Conservation (phyloP, 2,329 filamentous ascomycete species). For the Epichloe uncinata region DNA sequence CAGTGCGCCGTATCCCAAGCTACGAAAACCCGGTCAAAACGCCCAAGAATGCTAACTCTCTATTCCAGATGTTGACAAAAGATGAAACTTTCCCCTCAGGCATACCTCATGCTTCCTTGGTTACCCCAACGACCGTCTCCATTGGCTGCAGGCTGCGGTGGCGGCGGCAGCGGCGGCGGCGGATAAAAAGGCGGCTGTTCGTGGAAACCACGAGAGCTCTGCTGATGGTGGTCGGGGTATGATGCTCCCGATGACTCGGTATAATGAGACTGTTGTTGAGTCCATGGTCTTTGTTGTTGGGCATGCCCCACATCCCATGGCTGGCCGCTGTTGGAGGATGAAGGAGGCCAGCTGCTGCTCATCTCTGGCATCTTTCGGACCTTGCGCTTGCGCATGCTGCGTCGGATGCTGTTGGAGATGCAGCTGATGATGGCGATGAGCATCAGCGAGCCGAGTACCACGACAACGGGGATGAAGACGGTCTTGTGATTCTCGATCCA, state of each 20-base stretch:
- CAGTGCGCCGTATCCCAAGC: too few relatives aligned
- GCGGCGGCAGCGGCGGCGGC: neutral
- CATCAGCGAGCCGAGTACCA: constrained; percentile 56
- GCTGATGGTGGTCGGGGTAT: too few relatives aligned
- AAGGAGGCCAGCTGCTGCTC: constrained; percentile 13
- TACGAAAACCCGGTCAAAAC: too few relatives aligned
- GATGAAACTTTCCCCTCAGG: neutral
- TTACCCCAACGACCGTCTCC: neutral
- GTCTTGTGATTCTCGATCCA: constrained; percentile 69
- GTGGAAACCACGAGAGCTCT: neutral
- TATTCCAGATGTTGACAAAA: neutral
- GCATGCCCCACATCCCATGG: too few relatives aligned
- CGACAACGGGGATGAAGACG: constrained; percentile 69
- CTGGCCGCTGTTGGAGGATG: neutral
- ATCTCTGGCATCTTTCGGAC: too few relatives aligned
- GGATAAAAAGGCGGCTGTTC: neutral
- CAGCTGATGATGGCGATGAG: constrained; percentile 58
- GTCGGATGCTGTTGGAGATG: constrained; percentile 35
- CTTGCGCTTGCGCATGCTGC: constrained; percentile 9
- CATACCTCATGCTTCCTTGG: constrained; percentile 1
- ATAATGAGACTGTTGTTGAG: neutral
- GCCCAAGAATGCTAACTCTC: too few relatives aligned
- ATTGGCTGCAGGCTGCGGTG: neutral
- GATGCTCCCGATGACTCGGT: neutral
- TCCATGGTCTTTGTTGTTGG: too few relatives aligned